These are phyloP conservation scores for Aspergillus japonicus DNA, from an alignment of 2,329 filamentous ascomycete species.

Conservation along the genomic window DNA sequence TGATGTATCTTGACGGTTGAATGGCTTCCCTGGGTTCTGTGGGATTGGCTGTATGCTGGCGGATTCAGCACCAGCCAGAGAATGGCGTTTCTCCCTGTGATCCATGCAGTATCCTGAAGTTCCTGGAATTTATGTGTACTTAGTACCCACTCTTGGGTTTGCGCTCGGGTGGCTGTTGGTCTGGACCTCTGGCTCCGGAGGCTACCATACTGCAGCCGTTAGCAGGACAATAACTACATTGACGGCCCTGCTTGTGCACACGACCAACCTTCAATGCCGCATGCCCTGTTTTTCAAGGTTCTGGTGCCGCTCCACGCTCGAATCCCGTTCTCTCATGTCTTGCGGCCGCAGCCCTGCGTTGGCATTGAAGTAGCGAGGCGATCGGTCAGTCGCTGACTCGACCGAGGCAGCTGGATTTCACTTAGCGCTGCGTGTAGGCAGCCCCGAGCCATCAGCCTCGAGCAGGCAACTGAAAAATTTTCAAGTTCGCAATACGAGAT, in stretches of 20 bases:
- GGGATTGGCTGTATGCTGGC: constrained; percentile 1
- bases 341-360: not conserved
- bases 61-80: not conserved
- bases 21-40: not conserved
- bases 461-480: constrained; percentile 1
- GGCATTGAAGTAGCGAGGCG: not conserved
- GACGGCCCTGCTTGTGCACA: constrained; percentile 1
- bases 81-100: not conserved
- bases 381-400: not conserved
- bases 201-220: constrained; percentile 2
- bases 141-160: not conserved
- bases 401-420: not conserved
- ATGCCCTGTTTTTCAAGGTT: not conserved
- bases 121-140: constrained; percentile 10
- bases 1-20: constrained; percentile 17
- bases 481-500: not conserved
- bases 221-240: not conserved
- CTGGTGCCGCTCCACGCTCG: not conserved
- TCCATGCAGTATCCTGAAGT: not conserved
- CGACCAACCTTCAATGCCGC: not conserved
- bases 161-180: not conserved
- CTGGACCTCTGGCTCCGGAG: not conserved
- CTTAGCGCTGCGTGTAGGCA: constrained; percentile 1
- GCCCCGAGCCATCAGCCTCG: not conserved
- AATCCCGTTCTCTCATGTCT: not conserved